Evolutionary conservation across 257 asterid species (phyloP), one percentile per base, ranked within the genome.

Genomic region (Solanum pimpinellifolium): DNA sequence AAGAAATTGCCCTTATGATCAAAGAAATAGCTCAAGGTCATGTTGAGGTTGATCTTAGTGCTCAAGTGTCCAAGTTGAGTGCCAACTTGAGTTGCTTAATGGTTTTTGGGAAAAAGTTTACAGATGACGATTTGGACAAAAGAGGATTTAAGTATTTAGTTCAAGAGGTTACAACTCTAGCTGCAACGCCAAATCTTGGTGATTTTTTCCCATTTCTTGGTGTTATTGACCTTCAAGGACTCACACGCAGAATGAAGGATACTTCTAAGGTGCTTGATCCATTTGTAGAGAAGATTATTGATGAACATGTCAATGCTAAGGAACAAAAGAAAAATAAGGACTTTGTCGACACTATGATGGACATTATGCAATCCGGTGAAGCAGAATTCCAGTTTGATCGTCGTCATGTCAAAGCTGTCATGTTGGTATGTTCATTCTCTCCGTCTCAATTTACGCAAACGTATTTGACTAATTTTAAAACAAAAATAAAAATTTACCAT

Each of bases 91-190:
- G 93, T 84, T 93, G 93, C 18, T 82, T 90, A 56, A 91, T 93
- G 94, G 89, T 92, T 85, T 90, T 91, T 70, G 95, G 95, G 1
- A 93, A 88, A 89, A 93, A 90, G 85, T 93, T 92, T 10, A 88
- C 82, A 33, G 91, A 93, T 66, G 85, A 81, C 59, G 95, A 92
- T 37, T 84, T 92, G 9, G 90, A 90, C 60, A 94, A 92, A 87
- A 90, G 90, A 78, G 96, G 96, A 15, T 92, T 93, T 86, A 90
- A 88, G 49, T 76, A 27, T 21, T 92, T 91, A 69, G 87, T 92
- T 20, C 90, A 91, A 37, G 92, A 93, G 47, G 94, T 86, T 21
- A 92, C 91, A 90, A 86, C 76, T 20, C 72, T 91, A 1, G 85
- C 85, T 4, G 93, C 92, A 2, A 68, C 78, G 11, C 93, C 94